These are phyloP conservation scores for Xerocomellus amylosporus DNA, from an alignment of 768 basidiomycete genomes.

Conservation along the genomic window DNA sequence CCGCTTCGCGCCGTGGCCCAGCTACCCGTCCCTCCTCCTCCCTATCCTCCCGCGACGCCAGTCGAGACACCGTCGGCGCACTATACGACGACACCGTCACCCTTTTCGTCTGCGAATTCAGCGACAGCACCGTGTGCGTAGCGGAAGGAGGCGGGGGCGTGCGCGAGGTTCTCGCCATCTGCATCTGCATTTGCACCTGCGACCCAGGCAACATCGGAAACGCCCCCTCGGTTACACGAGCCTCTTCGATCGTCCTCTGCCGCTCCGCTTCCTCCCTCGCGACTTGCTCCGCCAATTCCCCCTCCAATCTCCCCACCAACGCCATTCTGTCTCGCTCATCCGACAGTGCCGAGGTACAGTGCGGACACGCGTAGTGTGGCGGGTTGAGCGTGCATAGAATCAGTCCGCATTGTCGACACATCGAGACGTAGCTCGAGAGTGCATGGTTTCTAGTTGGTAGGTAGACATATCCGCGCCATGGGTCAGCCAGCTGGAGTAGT, in stretches of 20 bases:
- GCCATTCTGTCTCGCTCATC: slow-evolving; percentile 29
- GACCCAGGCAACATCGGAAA: slow-evolving; percentile 51
- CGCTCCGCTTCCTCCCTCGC: slow-evolving; percentile 49
- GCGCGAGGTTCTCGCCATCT: slow-evolving; percentile 10
- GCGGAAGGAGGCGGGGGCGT: slow-evolving; percentile 33
- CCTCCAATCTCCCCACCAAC: slow-evolving; percentile 44
- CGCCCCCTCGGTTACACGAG: slow-evolving; percentile 50
- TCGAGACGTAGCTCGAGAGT: slow-evolving; percentile 53
- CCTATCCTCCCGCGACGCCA: slow-evolving; percentile 35
- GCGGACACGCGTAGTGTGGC: slow-evolving; percentile 54
- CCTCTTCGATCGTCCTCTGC: slow-evolving; percentile 46
- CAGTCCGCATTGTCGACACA: slow-evolving; percentile 59
- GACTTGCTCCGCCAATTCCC: slow-evolving; percentile 42
- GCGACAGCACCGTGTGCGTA: slow-evolving; percentile 58
- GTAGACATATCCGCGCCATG: not conserved
- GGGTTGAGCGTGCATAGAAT: slow-evolving; percentile 59
- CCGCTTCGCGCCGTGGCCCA: slow-evolving; percentile 37
- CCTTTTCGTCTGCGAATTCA: slow-evolving; percentile 50
- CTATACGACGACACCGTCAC: slow-evolving; percentile 54
- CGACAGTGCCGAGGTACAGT: slow-evolving; percentile 45
- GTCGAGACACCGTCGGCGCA: slow-evolving; percentile 35
- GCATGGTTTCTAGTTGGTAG: slow-evolving; percentile 51
- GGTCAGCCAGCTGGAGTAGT: not conserved
- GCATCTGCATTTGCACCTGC: not conserved
- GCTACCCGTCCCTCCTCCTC: slow-evolving; percentile 41